Base-by-base conservation (phyloP, 2,329 filamentous ascomycete genomes). In the Plectosphaerella cucumerina region DNA sequence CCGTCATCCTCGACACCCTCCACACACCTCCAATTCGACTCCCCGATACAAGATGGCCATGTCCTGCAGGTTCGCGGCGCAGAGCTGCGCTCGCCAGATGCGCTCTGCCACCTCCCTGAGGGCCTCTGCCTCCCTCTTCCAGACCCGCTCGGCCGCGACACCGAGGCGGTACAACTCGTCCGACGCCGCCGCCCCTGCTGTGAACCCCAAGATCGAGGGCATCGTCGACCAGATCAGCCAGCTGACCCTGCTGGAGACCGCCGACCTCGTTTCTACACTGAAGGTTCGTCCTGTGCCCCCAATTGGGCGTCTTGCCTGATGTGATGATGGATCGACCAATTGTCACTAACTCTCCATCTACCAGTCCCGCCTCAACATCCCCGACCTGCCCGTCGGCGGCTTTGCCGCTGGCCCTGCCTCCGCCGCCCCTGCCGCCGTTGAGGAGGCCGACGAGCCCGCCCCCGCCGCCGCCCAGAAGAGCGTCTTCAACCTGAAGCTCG, bases 211-310 rank as follows among this genome's bases (percentile, higher is more conserved):
- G 82, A 96, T 99, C 64, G 73, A 86, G 62, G 84, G 82, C 53
- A 99, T 99, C 66, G 94, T 99, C 65, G 92, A 99, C 70, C 92
- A 99, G 75, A 99, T 99, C 72, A 96, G 93, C 75, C 86, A 94
- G 82, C 87, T 99, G 82, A 99, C 92, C 43, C 81, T 99, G 53
- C 77, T 99, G 64, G 95, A 99, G 82, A 99, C 94, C 37, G 93
- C 95, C 52, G 94, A 97, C 69, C 80, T 99, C 54, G 94, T 99
- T 50, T 85, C 92, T 50, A 90, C 85, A 72, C 78, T 99, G 68
- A 99, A 99, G 89, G 94, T 97, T 48, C 65, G 18, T 51, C 12
- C 21, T 12, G 17, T 15, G 41, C 49, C 22, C n/a, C n/a, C n/a
- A n/a, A 15, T 42, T 48, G 45, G 33, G 17, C 18, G 20, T 23